Evolutionary conservation across 352 stramenopile genomes (phyloP), one percentile per base, ranked within the genome.

Genomic region (Pythium volutum): DNA sequence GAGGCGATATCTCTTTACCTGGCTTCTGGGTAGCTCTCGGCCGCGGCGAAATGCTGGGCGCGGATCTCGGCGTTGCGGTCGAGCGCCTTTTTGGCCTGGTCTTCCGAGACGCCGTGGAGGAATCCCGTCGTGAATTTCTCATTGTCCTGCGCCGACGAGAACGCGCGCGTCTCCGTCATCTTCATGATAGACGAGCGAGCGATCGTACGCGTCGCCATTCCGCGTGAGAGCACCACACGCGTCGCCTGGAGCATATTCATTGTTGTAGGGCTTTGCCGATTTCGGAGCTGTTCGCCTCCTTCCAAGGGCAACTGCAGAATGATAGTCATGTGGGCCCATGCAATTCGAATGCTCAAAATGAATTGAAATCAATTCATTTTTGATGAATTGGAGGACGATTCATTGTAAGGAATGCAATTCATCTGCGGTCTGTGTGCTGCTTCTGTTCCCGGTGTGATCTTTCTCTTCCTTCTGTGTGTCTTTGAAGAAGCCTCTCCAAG

Each of bases 61-160:
- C 76, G 79, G 67, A 89, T 89, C 58, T 86, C 71, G 26, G 73
- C 71, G 27, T 73, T 63, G 29, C 82, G 82, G 20, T 71, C 55
- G 15, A 87, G 70, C 47, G 78, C 79, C 20, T 69, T 74, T 53
- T 70, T 59, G 9, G 78, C 79, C 63, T 89, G 76, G 20, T 75
- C 71, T 26, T 81, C 65, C 34, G 76, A 73, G 26, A 91, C 69
- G 55, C 69, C 76, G 12, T 75, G 74, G 33, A 87, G 55, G 47
- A 86, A 89, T 3, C 60, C 60, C n/a, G 59, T 48, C 42, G 60
- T 67, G 36, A 67, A 67, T 26, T 70, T 67, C 54, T 79, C 67
- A 58, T 87, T 74, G 55, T 85, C 71, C 42, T 73, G 67, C 51
- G 73, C 74, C 15, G 73, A 81, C 8, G 75, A 71, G 58, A 74